Conservation (phyloP, 2,329 filamentous ascomycete genomes). For the Pezicula carpinea region DNA sequence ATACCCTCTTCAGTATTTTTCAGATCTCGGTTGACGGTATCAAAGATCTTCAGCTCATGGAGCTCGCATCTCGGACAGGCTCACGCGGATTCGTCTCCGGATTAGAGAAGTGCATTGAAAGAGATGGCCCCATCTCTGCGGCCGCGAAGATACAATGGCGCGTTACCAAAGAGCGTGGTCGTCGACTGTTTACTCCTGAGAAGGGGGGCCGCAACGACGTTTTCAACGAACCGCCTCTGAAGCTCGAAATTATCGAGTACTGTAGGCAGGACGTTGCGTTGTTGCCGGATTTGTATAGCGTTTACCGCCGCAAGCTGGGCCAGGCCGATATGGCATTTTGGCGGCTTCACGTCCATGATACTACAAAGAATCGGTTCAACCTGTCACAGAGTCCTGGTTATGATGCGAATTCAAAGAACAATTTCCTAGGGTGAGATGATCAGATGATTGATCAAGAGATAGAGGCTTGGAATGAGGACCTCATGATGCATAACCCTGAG, state of each 20-base stretch:
- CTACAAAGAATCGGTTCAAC: constrained; percentile 13
- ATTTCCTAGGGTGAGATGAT: constrained; percentile 10
- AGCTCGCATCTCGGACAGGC: constrained; percentile 33
- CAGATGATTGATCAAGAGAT: constrained; percentile 6
- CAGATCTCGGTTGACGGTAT: constrained; percentile 37
- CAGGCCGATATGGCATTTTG: constrained; percentile 9
- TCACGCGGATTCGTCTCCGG: constrained; percentile 25
- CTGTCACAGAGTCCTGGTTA: constrained; percentile 12
- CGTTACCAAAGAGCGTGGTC: constrained; percentile 33
- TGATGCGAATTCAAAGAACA: background rate
- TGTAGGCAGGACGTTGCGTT: constrained; percentile 41
- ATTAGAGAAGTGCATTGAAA: constrained; percentile 35
- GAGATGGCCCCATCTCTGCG: constrained; percentile 14
- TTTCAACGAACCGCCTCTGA: constrained; percentile 42
- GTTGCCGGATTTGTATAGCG: constrained; percentile 34
- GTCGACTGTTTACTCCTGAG: constrained; percentile 35
- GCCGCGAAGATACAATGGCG: constrained; percentile 26
- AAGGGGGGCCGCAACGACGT: constrained; percentile 40
- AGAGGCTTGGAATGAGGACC: constrained; percentile 10
- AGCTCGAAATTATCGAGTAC: constrained; percentile 35
- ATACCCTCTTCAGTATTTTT: constrained; percentile 44
- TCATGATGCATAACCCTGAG: constrained; percentile 1
- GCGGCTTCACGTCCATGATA: constrained; percentile 2
- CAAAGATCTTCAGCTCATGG: constrained; percentile 51
- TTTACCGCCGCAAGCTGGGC: constrained; percentile 23